Conservation (phyloP, 2,329 filamentous ascomycete species). For the Knufia petricola region DNA sequence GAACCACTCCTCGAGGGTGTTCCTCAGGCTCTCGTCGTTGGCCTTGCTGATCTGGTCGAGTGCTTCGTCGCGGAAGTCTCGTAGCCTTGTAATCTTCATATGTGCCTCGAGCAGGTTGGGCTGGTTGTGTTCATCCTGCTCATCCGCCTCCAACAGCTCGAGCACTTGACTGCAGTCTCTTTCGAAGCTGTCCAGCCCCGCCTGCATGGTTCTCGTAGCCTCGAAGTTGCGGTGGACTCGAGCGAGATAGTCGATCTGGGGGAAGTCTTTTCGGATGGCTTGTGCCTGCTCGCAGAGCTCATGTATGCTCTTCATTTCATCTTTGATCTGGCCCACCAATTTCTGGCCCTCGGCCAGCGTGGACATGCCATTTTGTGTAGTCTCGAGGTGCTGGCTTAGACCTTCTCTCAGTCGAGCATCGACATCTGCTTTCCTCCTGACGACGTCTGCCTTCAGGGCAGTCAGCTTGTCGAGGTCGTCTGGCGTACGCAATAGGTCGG, state of each 20-base stretch:
- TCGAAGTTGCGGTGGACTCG: conserved; percentile 79
- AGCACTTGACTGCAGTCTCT: conserved; percentile 67
- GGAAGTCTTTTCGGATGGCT: conserved; percentile 95
- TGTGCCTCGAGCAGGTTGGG: conserved; percentile 82
- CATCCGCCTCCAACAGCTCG: conserved; percentile 69
- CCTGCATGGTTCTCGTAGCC: conserved; percentile 86
- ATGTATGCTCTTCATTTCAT: conserved; percentile 98
- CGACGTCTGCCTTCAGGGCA: conserved; percentile 81
- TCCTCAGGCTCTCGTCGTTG: conserved; percentile 62
- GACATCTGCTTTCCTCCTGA: conserved; percentile 83
- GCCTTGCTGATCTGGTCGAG: conserved; percentile 88
- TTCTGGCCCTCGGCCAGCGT: conserved; percentile 83
- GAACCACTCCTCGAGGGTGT: conserved; percentile 85
- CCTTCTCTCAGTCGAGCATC: conserved; percentile 84
- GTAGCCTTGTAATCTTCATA: conserved; percentile 80
- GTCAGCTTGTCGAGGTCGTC: conserved; percentile 96
- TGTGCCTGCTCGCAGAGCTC: conserved; percentile 94
- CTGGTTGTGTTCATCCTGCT: conserved; percentile 78
- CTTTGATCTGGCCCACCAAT: conserved; percentile 84
- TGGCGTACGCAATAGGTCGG: conserved; percentile 85
- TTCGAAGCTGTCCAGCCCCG: conserved; percentile 79
- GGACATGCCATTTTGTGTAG: conserved; percentile 86
- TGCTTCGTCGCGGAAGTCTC: conserved; percentile 91
- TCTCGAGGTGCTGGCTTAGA: conserved; percentile 83
- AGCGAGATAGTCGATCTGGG: conserved; percentile 57